Evolutionary conservation across 305 asterid species (phyloP).

Genomic region (Fraxinus velutina): DNA sequence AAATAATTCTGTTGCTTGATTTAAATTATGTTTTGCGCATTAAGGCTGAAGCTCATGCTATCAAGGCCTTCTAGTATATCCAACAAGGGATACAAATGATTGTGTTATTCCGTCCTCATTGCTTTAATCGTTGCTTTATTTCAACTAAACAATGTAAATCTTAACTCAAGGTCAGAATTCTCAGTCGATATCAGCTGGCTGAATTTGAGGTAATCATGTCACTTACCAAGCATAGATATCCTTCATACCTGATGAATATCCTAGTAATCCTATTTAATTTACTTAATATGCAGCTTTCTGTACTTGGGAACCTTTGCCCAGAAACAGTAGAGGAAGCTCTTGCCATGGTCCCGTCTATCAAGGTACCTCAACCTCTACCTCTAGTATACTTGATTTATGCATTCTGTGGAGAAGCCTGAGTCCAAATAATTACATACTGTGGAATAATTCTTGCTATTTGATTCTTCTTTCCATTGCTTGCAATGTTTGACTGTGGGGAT

Average conservation of each 20-base stretch:
- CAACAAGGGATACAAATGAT: neutral
- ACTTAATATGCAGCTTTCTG: slow-evolving; percentile 47
- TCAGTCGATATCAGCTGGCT: slow-evolving; percentile 71
- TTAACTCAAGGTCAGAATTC: slow-evolving; percentile 34
- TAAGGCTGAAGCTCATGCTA: neutral
- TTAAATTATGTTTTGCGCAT: neutral
- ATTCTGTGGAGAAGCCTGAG: neutral
- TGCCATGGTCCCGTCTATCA: slow-evolving; percentile 84
- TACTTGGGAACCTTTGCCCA: slow-evolving; percentile 89
- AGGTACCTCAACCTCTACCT: slow-evolving; percentile 41
- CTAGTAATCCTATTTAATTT: neutral
- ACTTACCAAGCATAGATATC: neutral
- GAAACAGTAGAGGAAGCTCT: slow-evolving; percentile 84
- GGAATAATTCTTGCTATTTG: neutral
- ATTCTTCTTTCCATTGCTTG: neutral
- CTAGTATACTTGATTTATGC: neutral
- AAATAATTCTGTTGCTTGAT: neutral
- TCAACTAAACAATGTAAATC: slow-evolving; percentile 30
- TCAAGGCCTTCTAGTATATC: neutral
- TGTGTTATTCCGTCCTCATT: neutral
- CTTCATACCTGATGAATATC: neutral
- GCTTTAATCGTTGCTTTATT: neutral
- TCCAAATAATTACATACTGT: neutral
- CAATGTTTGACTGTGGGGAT: neutral
- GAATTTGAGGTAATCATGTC: slow-evolving; percentile 64